A percentile compares a stretch with the other conserved stretches of the same genome.
phyloP scores from a whole-genome alignment of 2,329 filamentous ascomycete species.

The Scolecobasidium constrictum region DNA sequence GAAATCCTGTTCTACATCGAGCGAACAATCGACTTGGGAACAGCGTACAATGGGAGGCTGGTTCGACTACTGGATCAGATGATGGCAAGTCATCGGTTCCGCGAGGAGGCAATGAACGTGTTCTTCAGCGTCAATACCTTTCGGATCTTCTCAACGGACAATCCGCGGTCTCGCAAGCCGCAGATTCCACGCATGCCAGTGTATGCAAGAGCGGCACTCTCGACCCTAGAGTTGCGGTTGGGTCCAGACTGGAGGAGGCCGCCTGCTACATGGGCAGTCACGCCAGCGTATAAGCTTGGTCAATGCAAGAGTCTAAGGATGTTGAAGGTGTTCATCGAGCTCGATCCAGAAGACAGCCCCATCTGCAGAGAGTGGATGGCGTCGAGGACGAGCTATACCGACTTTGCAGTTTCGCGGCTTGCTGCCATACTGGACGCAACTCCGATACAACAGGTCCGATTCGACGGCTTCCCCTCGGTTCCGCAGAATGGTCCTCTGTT shows the following conservation, averaged over 20 bases:
- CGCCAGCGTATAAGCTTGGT: slow-evolving; percentile 49
- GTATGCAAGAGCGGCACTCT: slow-evolving; percentile 49
- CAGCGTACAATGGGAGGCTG: slow-evolving; percentile 11
- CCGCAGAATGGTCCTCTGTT: slow-evolving; percentile 56
- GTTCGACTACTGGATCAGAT: slow-evolving; percentile 28
- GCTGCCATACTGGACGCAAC: slow-evolving; percentile 45
- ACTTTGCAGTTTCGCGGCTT: slow-evolving; percentile 50
- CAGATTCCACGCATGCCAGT: slow-evolving; percentile 55
- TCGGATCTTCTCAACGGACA: slow-evolving; percentile 43
- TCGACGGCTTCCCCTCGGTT: slow-evolving; percentile 59
- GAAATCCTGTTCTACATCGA: slow-evolving; percentile 14
- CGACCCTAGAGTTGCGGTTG: slow-evolving; percentile 56
- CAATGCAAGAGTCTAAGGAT: slow-evolving; percentile 50
- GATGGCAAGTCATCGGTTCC: slow-evolving; percentile 30
- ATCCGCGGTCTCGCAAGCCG: slow-evolving; percentile 53
- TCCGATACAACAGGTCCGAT: slow-evolving; percentile 50
- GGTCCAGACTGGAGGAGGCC: slow-evolving; percentile 64
- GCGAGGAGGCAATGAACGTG: slow-evolving; percentile 39
- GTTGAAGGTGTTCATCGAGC: slow-evolving; percentile 59
- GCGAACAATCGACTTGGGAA: slow-evolving; percentile 8
- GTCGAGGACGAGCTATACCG: slow-evolving; percentile 58
- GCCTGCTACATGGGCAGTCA: slow-evolving; percentile 60
- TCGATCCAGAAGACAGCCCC: slow-evolving; percentile 54
- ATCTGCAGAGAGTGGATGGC: slow-evolving; percentile 56
- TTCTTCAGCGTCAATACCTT: slow-evolving; percentile 44